phyloP scores from a whole-genome alignment of 768 basidiomycete species.

The Boletellus emodensis region DNA sequence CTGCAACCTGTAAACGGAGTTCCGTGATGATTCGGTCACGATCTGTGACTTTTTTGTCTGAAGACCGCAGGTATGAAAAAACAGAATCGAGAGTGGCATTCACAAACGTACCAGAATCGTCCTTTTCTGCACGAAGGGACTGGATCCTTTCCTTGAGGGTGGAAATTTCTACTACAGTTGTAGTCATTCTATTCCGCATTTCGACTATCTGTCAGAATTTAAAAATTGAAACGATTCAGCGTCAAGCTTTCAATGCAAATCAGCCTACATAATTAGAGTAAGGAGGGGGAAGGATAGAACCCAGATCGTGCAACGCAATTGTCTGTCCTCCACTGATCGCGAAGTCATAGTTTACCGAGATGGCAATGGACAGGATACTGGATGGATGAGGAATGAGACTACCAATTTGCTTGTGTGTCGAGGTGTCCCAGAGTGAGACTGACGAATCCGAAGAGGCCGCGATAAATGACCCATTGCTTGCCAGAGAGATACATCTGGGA shows the following conservation, averaged over 20 bases:
- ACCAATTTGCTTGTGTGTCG: conserved; percentile 3
- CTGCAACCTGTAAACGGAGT: background rate
- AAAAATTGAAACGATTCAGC: background rate
- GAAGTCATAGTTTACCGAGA: background rate
- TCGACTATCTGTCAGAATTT: too few relatives aligned
- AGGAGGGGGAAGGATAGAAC: background rate
- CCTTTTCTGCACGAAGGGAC: background rate
- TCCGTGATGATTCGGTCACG: background rate
- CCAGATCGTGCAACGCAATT: background rate
- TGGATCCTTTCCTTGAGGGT: background rate
- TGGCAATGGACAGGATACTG: background rate
- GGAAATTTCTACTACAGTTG: too few relatives aligned
- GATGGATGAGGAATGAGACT: background rate
- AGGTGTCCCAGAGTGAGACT: conserved; percentile 8
- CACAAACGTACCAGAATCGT: background rate
- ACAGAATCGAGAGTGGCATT: background rate
- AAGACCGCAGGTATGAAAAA: background rate
- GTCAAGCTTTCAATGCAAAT: too few relatives aligned
- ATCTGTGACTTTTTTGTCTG: background rate
- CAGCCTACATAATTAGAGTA: background rate
- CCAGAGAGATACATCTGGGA: background rate
- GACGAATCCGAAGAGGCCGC: background rate
- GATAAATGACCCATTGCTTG: background rate
- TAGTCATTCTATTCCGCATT: too few relatives aligned
- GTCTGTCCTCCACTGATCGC: background rate